Base-by-base conservation (phyloP, 2,329 filamentous ascomycete species). In the Verticillium isaacii region DNA sequence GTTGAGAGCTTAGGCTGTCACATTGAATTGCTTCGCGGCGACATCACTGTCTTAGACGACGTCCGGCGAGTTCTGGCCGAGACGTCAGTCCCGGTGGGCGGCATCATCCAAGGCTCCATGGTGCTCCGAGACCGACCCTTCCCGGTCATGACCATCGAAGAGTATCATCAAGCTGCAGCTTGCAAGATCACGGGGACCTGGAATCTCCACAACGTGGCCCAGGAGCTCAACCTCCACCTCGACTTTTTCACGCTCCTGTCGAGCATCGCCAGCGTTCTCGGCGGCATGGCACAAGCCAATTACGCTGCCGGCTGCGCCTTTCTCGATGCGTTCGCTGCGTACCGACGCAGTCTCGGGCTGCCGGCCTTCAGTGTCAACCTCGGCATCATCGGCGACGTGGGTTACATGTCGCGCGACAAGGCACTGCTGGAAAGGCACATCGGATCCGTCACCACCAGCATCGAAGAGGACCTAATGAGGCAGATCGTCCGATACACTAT, bases 171-270 rank as follows among this genome's bases (percentile, higher is more conserved):
- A 0, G 69, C 70, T 5, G 59, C 74, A 17, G 36, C 62, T 1
- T 66, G 68, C 61, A 81, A 80, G 66, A 68, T 77, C 1, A 45
- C 65, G 11, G 75, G 74, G 6, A 76, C 76, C 65, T 74, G 70
- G 70, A 79, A 78, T 60, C 69, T 80, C 0, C 75, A 80, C 63
- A 59, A 71, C 1, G 64, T 68, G 2, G 60, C 58, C 2, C 66
- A 74, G 17, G 60, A 64, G 23, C 58, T 63, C 14, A 50, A 60
- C 32, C 58, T 71, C 11, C 25, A 57, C 7, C 61, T 74, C 1
- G 74, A 76, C 62, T 77, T 76, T 67, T 79, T 75, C 64, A 67
- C 76, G 37, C 60, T 74, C 34, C 66, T 73, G 29, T 72, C 70
- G 6, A 75, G 72, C 17, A 62, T 72, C 15, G 67, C 70, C 2